A percentile compares a stretch with the other conserved stretches of the same genome.
phyloP scores from a whole-genome alignment of 371 early-diverging fungal species.

The Rhizopus stolonifer region DNA sequence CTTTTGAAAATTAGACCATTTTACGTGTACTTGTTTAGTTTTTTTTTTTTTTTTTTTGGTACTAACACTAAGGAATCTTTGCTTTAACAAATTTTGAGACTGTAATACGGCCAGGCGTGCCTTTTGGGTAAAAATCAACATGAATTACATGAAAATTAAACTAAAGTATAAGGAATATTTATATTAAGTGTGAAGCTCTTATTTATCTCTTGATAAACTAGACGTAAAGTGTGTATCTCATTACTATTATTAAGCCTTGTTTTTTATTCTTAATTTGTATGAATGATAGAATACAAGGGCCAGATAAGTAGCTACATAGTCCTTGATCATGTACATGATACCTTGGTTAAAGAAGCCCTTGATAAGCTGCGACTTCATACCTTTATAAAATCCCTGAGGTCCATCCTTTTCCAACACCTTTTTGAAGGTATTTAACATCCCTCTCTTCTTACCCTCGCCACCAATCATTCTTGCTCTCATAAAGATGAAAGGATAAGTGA shows the following conservation, averaged over 20 bases:
- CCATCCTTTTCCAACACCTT: constrained; percentile 50
- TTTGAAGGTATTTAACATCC: constrained; percentile 45
- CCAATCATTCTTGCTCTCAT: constrained; percentile 51
- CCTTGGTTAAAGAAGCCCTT: constrained; percentile 68
- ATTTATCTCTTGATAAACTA: too few species aligned
- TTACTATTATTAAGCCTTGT: neutral
- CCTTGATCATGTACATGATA: constrained; percentile 68
- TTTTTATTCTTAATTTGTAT: constrained; percentile 27
- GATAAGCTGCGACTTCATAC: constrained; percentile 56
- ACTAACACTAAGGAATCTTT: too few species aligned
- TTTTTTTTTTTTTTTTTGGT: too few species aligned
- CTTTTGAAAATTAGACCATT: too few species aligned
- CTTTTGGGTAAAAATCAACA: too few species aligned
- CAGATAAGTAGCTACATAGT: constrained; percentile 56
- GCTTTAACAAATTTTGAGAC: too few species aligned
- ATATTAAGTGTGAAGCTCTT: too few species aligned
- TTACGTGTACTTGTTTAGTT: too few species aligned
- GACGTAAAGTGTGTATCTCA: too few species aligned
- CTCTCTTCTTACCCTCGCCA: constrained; percentile 9
- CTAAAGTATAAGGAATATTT: too few species aligned
- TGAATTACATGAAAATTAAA: too few species aligned
- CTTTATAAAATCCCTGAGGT: constrained; percentile 51
- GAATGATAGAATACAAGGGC: constrained; percentile 49
- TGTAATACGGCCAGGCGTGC: too few species aligned
- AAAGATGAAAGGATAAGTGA: constrained; percentile 64